These are phyloP conservation scores for Carpinus fangiana DNA, from an alignment of 306 rosid species.

Conservation along the genomic window DNA sequence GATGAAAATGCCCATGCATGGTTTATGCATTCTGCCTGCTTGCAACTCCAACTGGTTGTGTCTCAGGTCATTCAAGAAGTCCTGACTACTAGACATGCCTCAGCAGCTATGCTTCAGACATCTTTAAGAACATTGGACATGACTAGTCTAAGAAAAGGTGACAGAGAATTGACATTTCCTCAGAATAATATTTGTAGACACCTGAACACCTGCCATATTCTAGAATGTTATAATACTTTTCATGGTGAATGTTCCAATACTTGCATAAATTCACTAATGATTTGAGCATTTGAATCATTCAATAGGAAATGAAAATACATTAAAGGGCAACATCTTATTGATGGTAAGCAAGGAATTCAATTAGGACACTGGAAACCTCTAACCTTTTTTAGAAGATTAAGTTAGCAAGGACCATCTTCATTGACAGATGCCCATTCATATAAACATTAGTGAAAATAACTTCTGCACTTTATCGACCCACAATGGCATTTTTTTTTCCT, in stretches of 20 bases:
- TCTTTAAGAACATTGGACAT: not conserved
- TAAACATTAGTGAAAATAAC: slow-evolving; percentile 50
- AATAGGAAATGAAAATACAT: not conserved
- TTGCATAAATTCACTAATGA: not conserved
- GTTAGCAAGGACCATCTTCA: slow-evolving; percentile 20
- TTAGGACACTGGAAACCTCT: slow-evolving; percentile 4
- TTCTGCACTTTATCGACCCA: slow-evolving; percentile 52
- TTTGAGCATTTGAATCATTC: not conserved
- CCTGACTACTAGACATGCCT: not conserved
- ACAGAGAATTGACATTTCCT: not conserved
- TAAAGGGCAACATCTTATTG: slow-evolving; percentile 5
- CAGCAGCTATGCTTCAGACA: not conserved
- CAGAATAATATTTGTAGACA: not conserved
- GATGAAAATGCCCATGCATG: not conserved
- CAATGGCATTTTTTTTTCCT: slow-evolving; percentile 58
- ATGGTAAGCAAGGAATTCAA: too few relatives aligned
- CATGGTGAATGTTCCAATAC: not conserved
- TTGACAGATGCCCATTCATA: too few relatives aligned
- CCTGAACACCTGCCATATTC: not conserved
- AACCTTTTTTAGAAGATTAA: slow-evolving; percentile 22
- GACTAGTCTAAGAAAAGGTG: not conserved
- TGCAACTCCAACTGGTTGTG: not conserved
- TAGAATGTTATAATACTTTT: not conserved
- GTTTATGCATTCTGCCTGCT: not conserved
- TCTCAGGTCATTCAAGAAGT: not conserved